Evolutionary conservation across 805 yeast genomes (phyloP).

Genomic region (Saccharomycopsis sp.): DNA sequence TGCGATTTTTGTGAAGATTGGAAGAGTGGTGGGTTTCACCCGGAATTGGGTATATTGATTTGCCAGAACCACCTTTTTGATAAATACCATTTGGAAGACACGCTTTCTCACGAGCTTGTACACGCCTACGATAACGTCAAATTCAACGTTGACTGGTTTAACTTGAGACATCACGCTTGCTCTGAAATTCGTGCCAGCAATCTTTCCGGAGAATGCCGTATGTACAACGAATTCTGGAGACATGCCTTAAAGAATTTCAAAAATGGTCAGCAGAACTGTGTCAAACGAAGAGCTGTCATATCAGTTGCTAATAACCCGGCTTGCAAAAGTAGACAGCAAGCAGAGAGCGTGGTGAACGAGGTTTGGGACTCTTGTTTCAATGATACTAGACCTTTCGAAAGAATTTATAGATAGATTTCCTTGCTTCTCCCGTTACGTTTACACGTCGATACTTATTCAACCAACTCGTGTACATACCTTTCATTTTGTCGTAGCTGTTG

Average conservation of each 20-base stretch:
- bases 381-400: constrained; percentile 94
- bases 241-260: constrained; percentile 41
- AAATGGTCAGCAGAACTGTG: constrained; percentile 87
- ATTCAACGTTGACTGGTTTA: constrained; percentile 79
- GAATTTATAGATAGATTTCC: constrained; percentile 59
- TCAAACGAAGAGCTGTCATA: constrained; percentile 76
- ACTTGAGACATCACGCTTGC: constrained; percentile 92
- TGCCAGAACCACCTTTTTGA: constrained; percentile 77
- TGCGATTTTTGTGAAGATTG: constrained; percentile 82
- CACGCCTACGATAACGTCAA: constrained; percentile 90
- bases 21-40: constrained; percentile 90
- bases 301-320: constrained; percentile 83
- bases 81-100: constrained; percentile 82
- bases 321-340: constrained; percentile 67
- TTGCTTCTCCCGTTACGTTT: not conserved
- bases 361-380: constrained; percentile 92
- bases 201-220: constrained; percentile 90
- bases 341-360: constrained; percentile 70
- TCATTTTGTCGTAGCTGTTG: not conserved
- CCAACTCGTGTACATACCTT: not conserved
- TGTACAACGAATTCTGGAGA: constrained; percentile 69
- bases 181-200: constrained; percentile 92
- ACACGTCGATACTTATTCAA: not conserved
- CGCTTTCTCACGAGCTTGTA: constrained; percentile 84
- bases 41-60: constrained; percentile 75